Evolutionary conservation across 2,329 filamentous ascomycete species (phyloP).

Genomic region (Chrysosporium keratinophilum): DNA sequence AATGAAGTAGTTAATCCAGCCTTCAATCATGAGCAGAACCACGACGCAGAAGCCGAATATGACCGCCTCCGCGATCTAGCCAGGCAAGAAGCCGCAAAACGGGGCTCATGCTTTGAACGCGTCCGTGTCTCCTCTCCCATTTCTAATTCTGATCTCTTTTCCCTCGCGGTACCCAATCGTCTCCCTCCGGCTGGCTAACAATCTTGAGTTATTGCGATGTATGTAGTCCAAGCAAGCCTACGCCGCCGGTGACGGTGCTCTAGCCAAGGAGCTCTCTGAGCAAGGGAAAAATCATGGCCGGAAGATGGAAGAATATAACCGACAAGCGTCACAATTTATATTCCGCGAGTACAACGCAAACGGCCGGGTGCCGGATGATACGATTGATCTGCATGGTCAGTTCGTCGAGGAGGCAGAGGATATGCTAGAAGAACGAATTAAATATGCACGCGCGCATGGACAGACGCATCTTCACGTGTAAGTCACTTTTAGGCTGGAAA

Average conservation of each 20-base stretch:
- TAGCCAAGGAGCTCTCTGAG: slow-evolving; percentile 73
- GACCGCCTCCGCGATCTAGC: slow-evolving; percentile 80
- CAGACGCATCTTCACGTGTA: slow-evolving; percentile 77
- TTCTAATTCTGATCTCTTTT: background rate
- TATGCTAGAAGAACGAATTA: slow-evolving; percentile 77
- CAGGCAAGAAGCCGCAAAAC: slow-evolving; percentile 67
- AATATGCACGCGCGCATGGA: slow-evolving; percentile 60
- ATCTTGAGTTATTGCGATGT: background rate
- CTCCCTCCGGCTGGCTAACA: too few relatives aligned
- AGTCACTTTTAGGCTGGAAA: slow-evolving; percentile 18
- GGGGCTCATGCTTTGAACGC: slow-evolving; percentile 63
- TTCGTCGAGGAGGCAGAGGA: slow-evolving; percentile 91
- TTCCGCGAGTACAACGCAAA: slow-evolving; percentile 87
- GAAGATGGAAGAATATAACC: slow-evolving; percentile 80
- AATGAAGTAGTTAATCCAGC: slow-evolving; percentile 39
- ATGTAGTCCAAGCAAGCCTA: slow-evolving; percentile 72
- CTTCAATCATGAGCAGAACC: slow-evolving; percentile 61
- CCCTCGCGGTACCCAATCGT: background rate
- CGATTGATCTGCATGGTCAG: slow-evolving; percentile 88
- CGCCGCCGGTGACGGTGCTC: slow-evolving; percentile 65
- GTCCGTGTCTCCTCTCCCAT: slow-evolving; percentile 35
- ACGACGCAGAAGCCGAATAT: slow-evolving; percentile 72
- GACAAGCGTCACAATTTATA: slow-evolving; percentile 83
- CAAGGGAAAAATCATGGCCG: slow-evolving; percentile 75
- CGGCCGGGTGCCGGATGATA: slow-evolving; percentile 64